Base-by-base conservation (phyloP, 768 basidiomycete species). In the Psilocybe subaeruginosa region DNA sequence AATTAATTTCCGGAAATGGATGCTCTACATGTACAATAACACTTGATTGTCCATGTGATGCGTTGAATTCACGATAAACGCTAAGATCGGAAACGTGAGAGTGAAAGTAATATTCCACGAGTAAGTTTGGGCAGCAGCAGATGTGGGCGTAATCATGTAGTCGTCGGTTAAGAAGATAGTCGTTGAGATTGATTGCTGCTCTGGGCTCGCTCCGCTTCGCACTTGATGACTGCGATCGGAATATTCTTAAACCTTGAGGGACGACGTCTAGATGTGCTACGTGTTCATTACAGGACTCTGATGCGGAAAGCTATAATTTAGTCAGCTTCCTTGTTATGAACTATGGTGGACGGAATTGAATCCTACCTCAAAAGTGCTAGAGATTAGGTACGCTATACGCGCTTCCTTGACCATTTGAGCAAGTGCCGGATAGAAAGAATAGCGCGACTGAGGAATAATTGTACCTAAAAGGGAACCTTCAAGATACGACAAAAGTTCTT, bases 211-310 rank as follows among this genome's bases (percentile, higher is more conserved):
- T 16, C 14, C 4, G 14, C 9, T 49, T 3, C 27, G 47, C 27
- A 27, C 4, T 23, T 35, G 33, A 35, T 35, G 41, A 3, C 41
- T 43, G 7, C n/a, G 41, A 43, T 43, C n/a, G 41, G 14, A 14
- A 52, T 41, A 58, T 47, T 30, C 51, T 56, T 46, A 62, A 14
- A 8, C 61, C 61, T 37, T 62, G 61, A 7, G 61, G 61, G 11
- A 57, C 56, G 8, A 62, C 9, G 11, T 31, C 12, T 12, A 62
- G 16, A 2, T n/a, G 45, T 1, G 56, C 27, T 1, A 39, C 8
- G 27, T 46, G 54, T n/a, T 16, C 41, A 16, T 30, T 35, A n/a
- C 51, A 37, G 7, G 51, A 0, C 2, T 53, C 4, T 3, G 30
- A 43, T 43, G 41, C 3, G n/a, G 5, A 12, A 2, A 5, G 41